Base-by-base conservation (phyloP, 2,329 filamentous ascomycete genomes). In the Claviceps sp. region DNA sequence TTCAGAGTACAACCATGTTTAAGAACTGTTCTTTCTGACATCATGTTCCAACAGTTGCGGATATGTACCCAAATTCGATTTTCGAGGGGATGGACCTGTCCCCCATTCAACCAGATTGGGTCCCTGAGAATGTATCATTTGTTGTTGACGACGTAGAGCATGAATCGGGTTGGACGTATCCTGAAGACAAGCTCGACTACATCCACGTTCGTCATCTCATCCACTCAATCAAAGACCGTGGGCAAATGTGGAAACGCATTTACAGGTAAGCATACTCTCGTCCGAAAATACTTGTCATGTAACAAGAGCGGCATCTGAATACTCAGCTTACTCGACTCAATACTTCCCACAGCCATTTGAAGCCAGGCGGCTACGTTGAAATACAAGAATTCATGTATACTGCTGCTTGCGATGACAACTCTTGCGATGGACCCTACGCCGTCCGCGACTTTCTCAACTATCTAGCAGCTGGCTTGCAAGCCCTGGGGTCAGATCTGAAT, bases 141-240 rank as follows among this genome's bases (percentile, higher is more conserved):
- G 67, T 73, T 24, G 70, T 77, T 41, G 74, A 76, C 59, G 74
- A 77, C 56, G 72, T 77, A 49, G 74, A 77, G 54, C 69, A 72
- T 45, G 68, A 69, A 48, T 72, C 71, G 18, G 73, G 74, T 16
- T 77, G 74, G 74, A 67, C 69, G 3, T 70, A 74, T 52, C 62
- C 67, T 5, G 67, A 71, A 4, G 63, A 71, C 54, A 63, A 65
- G 16, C 75, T 74, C 51, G 74, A 77, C 56, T 74, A 65, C 53
- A 72, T 77, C 49, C 74, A 77, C 56, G 63, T 76, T 34, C 72
- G 74, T 5, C 69, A 76, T 55, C 67, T 68, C 1, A 57, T 74
- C 4, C 70, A 72, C 54, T 72, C 72, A 0, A 67, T 77, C 48
- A 64, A 68, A 22, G 64, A 77, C 51, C 64, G 68, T 2, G 52